Base-by-base conservation (phyloP, 148 eudicot species). In the Fallopia convolvulus region DNA sequence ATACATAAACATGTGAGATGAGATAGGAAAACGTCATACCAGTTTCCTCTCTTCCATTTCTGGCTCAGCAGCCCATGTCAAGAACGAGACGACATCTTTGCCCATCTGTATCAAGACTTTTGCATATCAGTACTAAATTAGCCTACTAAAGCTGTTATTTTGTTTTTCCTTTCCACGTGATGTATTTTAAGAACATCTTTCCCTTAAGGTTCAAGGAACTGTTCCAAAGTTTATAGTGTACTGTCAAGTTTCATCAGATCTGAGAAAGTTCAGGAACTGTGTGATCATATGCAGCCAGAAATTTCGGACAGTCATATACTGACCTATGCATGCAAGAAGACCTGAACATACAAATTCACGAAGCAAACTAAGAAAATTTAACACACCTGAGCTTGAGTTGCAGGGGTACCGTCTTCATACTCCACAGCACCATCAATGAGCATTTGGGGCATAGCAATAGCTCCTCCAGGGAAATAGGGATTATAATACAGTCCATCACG, bases 391-490 rank as follows among this genome's bases (percentile, higher is more conserved):
- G 97, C 88, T 88, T 95, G 94, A 23, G 99, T 92, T 50, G 99
- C 97, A 66, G 92, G 89, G 75, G 87, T 87, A 77, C 99, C 99
- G 82, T 95, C 99, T 80, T 95, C 99, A 75, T 92, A 95, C 85
- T 95, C 97, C 42, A 95, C 81, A 80, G 94, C 99, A 77, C 97
- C 99, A 76, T 92, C 99, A 53, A 80, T 92, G 80, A 95, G 99
- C 99, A 95, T 95, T 74, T 95, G 88, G 52, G 99, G 99, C 99
- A 95, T 95, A 15, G 97, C 99, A 77, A 95, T 95, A 77, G 99
- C 97, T 63, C 99, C 97, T 6, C 99, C 99, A 71, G 99, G 97
- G 77, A 95, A 95, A 86, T 95, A 95, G 26, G 99, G 97, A 82
- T 95, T 95, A 74, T 95, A 95, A 80, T 95, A 92, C 79, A 95